Evolutionary conservation across 768 basidiomycete species (phyloP), one percentile per base, ranked within the genome.

Genomic region (Crassisporium funariophilum): DNA sequence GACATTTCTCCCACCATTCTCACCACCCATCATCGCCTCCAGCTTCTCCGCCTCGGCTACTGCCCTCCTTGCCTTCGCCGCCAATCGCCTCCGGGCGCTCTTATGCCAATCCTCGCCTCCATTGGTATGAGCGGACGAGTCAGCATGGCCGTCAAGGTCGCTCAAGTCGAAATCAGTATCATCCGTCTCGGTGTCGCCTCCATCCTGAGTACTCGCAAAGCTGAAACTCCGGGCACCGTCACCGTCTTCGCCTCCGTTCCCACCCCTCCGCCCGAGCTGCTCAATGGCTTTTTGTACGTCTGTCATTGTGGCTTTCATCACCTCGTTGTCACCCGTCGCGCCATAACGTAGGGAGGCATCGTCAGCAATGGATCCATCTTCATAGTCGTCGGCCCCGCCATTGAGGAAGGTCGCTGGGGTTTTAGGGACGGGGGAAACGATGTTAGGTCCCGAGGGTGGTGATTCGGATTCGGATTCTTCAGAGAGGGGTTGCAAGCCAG

Each of bases 251-350:
- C 70, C 71, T 52, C 76, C 76, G 10, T n/a, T n/a, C 2, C 52
- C 59, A 17, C 65, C 67, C 22, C 69, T 70, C 35, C 75, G 71
- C 6, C 85, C 88, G 19, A 93, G 83, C 57, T 93, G 89, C 50
- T 94, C 89, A 56, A 95, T 93, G 15, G 91, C 92, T 53, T 89
- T 72, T 64, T 95, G 89, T 5, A 95, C 89, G 47, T 95, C 91
- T 2, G 87, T 91, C 76, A 95, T 77, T 2, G 92, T 95, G 1
- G 86, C 89, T 29, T 81, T 81, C 88, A 95, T 92, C 46, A 88
- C 79, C 50, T 81, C 81, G 11, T 70, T 77, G 35, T 77, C 71
- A 34, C 70, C 67, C 31, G 59, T 55, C 7, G 56, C 35, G 22
- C 42, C 47, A 8, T 56, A 47, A n/a, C 56, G 51, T 20, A 59